Evolutionary conservation across 352 stramenopile species (phyloP).

Genomic region (Phytophthora hybrid): DNA sequence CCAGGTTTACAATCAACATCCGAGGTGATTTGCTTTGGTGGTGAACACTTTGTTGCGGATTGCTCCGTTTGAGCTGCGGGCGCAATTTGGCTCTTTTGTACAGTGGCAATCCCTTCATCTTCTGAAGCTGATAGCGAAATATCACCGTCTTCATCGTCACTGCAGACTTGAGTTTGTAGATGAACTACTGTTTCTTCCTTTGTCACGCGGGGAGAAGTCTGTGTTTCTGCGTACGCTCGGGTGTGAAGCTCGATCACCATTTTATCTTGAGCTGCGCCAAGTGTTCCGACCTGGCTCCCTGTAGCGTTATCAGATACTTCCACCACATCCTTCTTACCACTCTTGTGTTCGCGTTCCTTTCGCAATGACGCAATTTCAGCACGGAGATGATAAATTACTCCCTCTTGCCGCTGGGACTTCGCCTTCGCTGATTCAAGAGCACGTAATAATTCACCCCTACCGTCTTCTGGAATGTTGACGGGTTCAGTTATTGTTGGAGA

Average conservation of each 20-base stretch:
- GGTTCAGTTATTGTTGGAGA: conserved; percentile 1
- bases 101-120: conserved; percentile 1
- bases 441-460: conserved; percentile 30
- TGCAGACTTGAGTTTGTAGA: background rate
- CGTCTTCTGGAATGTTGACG: conserved; percentile 14
- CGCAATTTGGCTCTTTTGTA: conserved; percentile 3
- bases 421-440: conserved; percentile 31
- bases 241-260: background rate
- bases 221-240: conserved; percentile 26
- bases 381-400: conserved; percentile 38
- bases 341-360: conserved; percentile 34
- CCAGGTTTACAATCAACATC: conserved; percentile 8
- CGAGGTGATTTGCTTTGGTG: conserved; percentile 1
- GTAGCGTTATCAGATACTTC: background rate
- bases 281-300: background rate
- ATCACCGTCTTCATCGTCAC: conserved; percentile 15
- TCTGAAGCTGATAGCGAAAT: conserved; percentile 26
- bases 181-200: background rate
- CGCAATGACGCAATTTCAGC: conserved; percentile 36
- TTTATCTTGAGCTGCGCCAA: conserved; percentile 1
- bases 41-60: background rate
- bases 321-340: conserved; percentile 12
- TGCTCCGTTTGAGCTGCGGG: conserved; percentile 5
- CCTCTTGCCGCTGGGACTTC: conserved; percentile 38
- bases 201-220: conserved; percentile 14